These are phyloP conservation scores for Pseudogymnoascus sp. DNA, from an alignment of 2,329 filamentous ascomycete genomes.

Conservation along the genomic window DNA sequence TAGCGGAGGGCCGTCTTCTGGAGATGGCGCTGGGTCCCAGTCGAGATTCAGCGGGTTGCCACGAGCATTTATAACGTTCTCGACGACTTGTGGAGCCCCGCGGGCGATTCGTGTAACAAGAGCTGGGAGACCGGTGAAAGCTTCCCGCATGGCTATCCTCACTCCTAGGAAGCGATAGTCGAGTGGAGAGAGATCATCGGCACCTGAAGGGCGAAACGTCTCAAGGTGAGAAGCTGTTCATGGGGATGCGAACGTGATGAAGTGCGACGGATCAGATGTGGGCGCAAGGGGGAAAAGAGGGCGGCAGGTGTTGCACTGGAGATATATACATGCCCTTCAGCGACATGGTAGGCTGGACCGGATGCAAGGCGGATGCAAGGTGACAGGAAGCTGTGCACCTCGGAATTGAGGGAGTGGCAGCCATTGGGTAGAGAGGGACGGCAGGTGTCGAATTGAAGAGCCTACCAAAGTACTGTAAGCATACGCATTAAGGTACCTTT, in stretches of 20 bases:
- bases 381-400: constrained; percentile 6
- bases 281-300: constrained; percentile 1
- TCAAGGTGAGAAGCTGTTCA: constrained; percentile 1
- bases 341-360: not conserved
- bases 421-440: not conserved
- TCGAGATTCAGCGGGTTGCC: constrained; percentile 32
- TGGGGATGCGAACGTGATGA: not conserved
- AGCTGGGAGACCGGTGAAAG: constrained; percentile 5
- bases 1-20: constrained; percentile 51
- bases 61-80: constrained; percentile 13
- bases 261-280: not conserved
- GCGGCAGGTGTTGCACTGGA: not conserved
- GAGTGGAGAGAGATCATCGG: constrained; percentile 5
- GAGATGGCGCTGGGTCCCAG: constrained; percentile 47
- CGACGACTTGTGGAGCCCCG: not conserved
- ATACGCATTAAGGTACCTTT: constrained; percentile 1
- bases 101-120: constrained; percentile 1
- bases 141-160: constrained; percentile 6
- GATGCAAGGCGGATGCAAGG: not conserved
- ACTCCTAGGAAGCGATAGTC: not conserved
- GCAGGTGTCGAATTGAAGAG: not conserved
- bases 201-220: constrained; percentile 9
- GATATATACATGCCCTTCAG: not conserved
- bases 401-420: not conserved
- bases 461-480: constrained; percentile 1